phyloP scores from a whole-genome alignment of 148 eudicot species.

The Rhododendron ovatum region DNA sequence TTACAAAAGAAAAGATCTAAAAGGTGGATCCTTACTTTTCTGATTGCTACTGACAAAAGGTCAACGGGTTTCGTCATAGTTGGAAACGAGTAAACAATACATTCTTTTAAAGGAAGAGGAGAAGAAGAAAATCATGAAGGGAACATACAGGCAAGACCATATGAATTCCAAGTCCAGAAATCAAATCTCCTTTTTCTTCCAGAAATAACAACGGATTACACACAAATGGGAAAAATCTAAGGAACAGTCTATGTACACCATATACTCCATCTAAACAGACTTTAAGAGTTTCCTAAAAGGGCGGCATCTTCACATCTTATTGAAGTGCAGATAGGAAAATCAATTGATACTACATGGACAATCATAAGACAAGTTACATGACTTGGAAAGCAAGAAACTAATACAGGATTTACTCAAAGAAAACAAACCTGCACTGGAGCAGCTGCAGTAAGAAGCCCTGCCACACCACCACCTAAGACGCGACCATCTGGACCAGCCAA shows the following conservation, averaged over 20 bases:
- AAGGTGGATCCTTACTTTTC: neutral
- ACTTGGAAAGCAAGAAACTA: neutral
- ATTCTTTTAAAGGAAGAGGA: neutral
- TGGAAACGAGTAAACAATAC: neutral
- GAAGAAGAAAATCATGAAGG: neutral
- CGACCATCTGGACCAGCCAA: conserved; percentile 31
- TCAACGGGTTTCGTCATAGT: neutral
- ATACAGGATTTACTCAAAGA: neutral
- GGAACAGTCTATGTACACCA: neutral
- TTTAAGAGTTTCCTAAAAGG: neutral
- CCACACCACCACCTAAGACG: conserved; percentile 36
- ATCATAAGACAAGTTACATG: neutral
- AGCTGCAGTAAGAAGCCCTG: conserved; percentile 33
- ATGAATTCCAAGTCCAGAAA: neutral
- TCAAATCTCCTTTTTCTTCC: neutral
- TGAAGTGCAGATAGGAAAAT: neutral
- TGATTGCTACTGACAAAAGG: neutral
- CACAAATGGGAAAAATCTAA: neutral
- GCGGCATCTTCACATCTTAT: neutral
- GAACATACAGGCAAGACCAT: neutral
- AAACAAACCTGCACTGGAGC: conserved; percentile 31
- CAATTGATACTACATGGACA: neutral
- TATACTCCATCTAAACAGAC: neutral
- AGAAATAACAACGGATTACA: neutral
- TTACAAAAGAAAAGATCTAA: neutral